Base-by-base conservation (phyloP, 2,329 filamentous ascomycete genomes). In the Magnaporthiopsis incrustans region DNA sequence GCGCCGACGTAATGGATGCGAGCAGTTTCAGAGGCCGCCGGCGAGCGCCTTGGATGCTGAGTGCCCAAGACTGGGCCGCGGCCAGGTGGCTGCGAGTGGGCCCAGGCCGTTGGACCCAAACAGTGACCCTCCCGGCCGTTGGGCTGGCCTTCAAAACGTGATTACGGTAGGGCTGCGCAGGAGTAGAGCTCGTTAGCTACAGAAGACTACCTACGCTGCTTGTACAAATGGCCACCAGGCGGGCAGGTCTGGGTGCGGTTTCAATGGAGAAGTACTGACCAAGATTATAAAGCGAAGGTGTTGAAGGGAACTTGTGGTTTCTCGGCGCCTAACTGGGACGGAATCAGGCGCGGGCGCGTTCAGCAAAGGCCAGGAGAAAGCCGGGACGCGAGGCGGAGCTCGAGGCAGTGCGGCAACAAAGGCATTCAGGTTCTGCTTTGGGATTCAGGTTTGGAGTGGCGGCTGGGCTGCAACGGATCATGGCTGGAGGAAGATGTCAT, bases 281-380 rank as follows among this genome's bases (percentile, higher is more conserved):
- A 77, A 76, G 77, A 78, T 77, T 72, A 73, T 77, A 77, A 74
- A 77, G 72, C 63, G 30, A 70, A 71, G 72, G 38, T 50, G 3
- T 50, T 50, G 38, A 15, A 18, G 38, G 38, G 38, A 22, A 15
- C 8, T 15, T 15, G 38, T 50, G 38, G 15, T 50, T 50, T 50
- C 15, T 18, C 38, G 15, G 56, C 18, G 30, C 30, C 4, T 5
- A 4, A 30, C 30, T n/a, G 30, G 4, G 30, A 30, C 30, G 7
- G 30, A 30, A 30, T 6, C 30, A 30, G 30, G 30, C 30, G 30
- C 30, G 30, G 30, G 30, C 7, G 30, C 4, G 30, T 30, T 30
- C 30, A 30, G 30, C 30, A 30, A 5, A 30, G 30, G 30, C 7
- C 56, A 27, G 56, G 56, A 57, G 58, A 59, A 33, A 25, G 58